Conservation (phyloP, 305 asterid genomes). For the Striga hermonthica region DNA sequence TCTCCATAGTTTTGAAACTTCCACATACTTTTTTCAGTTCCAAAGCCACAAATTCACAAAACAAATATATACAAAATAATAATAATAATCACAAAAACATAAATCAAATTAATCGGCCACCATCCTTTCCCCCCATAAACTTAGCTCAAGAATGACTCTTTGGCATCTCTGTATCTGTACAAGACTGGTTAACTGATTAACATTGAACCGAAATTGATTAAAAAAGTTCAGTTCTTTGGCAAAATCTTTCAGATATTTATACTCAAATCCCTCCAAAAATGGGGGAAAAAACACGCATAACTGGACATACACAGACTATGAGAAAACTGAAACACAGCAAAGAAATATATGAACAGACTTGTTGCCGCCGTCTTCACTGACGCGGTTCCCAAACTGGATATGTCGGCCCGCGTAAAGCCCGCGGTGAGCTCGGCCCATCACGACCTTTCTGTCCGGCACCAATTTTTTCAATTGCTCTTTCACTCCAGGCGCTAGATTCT, state of each 20-base stretch:
- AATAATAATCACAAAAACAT: neutral
- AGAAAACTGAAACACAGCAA: too few relatives aligned
- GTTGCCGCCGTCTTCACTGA: constrained; percentile 94
- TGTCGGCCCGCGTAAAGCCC: constrained; percentile 92
- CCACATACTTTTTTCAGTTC: neutral
- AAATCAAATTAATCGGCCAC: neutral
- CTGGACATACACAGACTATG: neutral
- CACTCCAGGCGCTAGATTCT: constrained; percentile 65
- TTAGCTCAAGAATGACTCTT: neutral
- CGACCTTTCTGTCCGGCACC: constrained; percentile 62
- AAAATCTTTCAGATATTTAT: too few relatives aligned
- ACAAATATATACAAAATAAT: neutral
- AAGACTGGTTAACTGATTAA: neutral
- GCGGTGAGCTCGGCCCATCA: constrained; percentile 94
- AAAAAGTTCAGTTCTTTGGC: too few relatives aligned
- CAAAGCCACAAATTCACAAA: neutral
- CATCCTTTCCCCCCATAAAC: neutral
- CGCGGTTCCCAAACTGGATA: constrained; percentile 85
- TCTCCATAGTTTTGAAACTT: neutral
- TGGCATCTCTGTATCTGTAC: neutral
- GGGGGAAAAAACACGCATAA: too few relatives aligned
- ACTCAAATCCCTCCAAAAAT: too few relatives aligned
- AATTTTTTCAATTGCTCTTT: constrained; percentile 59
- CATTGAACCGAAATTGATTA: neutral
- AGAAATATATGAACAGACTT: constrained; percentile 43